Evolutionary conservation across 2,329 filamentous ascomycete species (phyloP).

Genomic region (Pseudocercospora musae): DNA sequence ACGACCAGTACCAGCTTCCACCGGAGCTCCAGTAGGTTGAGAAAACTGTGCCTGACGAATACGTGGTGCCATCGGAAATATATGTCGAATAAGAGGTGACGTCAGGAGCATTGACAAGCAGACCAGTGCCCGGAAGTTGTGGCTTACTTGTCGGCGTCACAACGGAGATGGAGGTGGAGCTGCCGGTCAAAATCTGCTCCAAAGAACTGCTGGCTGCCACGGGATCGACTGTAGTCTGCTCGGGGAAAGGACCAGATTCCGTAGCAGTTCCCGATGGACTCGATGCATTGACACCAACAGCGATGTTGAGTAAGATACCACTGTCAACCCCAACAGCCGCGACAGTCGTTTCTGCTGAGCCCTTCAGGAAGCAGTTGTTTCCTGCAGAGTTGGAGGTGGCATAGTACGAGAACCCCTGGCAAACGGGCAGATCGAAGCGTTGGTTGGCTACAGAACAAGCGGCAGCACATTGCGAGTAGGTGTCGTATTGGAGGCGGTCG

Average conservation of each 20-base stretch:
- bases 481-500: conserved; percentile 27
- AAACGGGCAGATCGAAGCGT: conserved; percentile 30
- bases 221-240: conserved; percentile 18
- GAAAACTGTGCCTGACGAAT: conserved; percentile 30
- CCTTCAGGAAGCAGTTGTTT: conserved; percentile 36
- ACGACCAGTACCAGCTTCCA: conserved; percentile 31
- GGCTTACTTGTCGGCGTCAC: conserved; percentile 27
- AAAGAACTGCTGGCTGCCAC: conserved; percentile 29
- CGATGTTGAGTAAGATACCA: conserved; percentile 31
- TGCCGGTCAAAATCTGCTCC: conserved; percentile 27
- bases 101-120: conserved; percentile 20
- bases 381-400: conserved; percentile 21
- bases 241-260: conserved; percentile 24
- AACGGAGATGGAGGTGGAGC: conserved; percentile 30
- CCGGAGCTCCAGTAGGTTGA: conserved; percentile 28
- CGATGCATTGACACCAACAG: conserved; percentile 25
- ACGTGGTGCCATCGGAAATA: conserved; percentile 31
- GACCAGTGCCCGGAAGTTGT: conserved; percentile 21
- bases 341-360: conserved; percentile 25
- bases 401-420: conserved; percentile 33
- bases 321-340: conserved; percentile 28
- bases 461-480: conserved; percentile 33
- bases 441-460: conserved; percentile 35
- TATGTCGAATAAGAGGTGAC: conserved; percentile 29
- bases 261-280: conserved; percentile 25